Evolutionary conservation across 1,284 basidiomycete species (phyloP), one percentile per base, ranked within the genome.

Genomic region (Malassezia pachydermatis): DNA sequence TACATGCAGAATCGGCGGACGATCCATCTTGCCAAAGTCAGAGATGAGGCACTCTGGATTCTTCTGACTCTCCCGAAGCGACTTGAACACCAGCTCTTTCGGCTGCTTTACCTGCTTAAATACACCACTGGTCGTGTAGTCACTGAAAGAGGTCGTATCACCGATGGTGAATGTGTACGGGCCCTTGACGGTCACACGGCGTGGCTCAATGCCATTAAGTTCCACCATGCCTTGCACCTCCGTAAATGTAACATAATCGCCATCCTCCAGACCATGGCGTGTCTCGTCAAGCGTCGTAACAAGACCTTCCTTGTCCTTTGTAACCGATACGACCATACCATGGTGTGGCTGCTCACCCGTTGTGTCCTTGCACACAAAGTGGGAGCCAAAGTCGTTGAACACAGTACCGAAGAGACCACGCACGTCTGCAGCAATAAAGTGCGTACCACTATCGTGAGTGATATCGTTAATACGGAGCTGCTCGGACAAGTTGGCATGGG

Each of bases 51-150:
- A 81, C 64, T 98, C 92, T 0, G 94, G 92, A 38, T 78, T 73
- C 61, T 80, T 77, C 49, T 88, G 73, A 4, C 88, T 88, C 62
- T 96, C 88, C 62, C 84, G 80, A 34, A 99, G 78, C 5, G 89
- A 82, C 88, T 95, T 95, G 55, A 70, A 72, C 28, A 57, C 80
- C 47, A 98, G 77, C 54, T 88, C 79, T 76, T 94, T 95, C 19
- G 94, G 94, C 88, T 94, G 90, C 77, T 98, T 99, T 66, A 98
- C 88, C 75, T 99, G 94, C 14, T 87, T 90, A 73, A 98, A 99
- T 60, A 92, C 84, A 41, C 94, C 94, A 25, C 90, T 94, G 25
- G 81, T 75, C 66, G 83, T 81, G 76, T 98, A 98, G 39, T 81
- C 78, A 43, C 83, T 78, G 11, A 68, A 58, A 10, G 59, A 53